Percentiles rank a stretch among this genome's conserved stretches.
These are phyloP conservation scores for Plenodomus lindquistii DNA, from an alignment of 2,329 filamentous ascomycete genomes.

Conservation along the genomic window DNA sequence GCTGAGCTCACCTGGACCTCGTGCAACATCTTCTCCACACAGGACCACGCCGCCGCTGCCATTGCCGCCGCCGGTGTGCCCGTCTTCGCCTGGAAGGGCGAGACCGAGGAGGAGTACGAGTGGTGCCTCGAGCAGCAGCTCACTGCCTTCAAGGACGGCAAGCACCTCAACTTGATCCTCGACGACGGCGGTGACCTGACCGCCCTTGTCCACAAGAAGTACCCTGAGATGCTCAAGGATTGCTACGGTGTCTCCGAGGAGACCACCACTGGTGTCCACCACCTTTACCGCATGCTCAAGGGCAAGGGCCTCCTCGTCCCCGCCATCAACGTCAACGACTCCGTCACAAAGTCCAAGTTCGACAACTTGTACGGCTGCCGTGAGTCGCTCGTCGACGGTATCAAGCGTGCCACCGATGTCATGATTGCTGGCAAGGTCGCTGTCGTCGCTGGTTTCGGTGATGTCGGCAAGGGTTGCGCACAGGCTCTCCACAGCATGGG, in stretches of 20 bases:
- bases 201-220: conserved; percentile 94
- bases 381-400: conserved; percentile 97
- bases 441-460: conserved; percentile 96
- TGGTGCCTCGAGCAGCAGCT: conserved; percentile 99
- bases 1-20: conserved; percentile 98
- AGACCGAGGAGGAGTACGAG: conserved; percentile 99
- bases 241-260: conserved; percentile 99
- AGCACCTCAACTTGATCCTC: conserved; percentile 97
- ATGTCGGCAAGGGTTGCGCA: conserved; percentile 98
- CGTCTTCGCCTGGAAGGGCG: conserved; percentile 83
- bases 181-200: conserved; percentile 98
- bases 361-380: conserved; percentile 99
- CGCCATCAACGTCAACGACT: conserved; percentile 98
- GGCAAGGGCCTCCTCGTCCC: conserved; percentile 79
- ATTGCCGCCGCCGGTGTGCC: conserved; percentile 93
- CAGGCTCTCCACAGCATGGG: conserved; percentile 96
- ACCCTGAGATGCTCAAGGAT: conserved; percentile 96
- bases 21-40: conserved; percentile 99
- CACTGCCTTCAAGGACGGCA: conserved; percentile 90
- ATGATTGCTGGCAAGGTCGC: conserved; percentile 99
- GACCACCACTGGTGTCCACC: conserved; percentile 99
- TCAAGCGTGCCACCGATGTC: conserved; percentile 99
- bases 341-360: conserved; percentile 99
- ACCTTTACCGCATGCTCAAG: conserved; percentile 96
- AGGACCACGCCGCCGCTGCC: conserved; percentile 96